These are phyloP conservation scores for Plasmodium malariae DNA, from an alignment of 169 alveolate species.

Conservation along the genomic window DNA sequence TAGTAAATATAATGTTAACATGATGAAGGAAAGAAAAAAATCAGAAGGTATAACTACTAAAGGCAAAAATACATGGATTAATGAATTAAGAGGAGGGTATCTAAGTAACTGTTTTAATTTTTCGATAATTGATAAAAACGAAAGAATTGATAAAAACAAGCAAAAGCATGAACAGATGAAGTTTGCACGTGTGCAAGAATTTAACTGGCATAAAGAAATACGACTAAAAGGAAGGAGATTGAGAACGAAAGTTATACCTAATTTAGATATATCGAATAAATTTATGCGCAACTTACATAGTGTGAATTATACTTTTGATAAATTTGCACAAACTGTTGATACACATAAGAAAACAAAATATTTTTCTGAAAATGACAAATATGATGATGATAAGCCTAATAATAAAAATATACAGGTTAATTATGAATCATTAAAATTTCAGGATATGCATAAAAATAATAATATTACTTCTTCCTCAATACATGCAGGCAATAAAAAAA, in stretches of 20 bases:
- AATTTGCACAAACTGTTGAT: too few species aligned
- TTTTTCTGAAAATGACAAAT: too few species aligned
- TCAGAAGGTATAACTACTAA: background rate
- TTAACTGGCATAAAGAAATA: conserved; percentile 28
- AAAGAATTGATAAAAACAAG: background rate
- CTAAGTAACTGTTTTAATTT: conserved; percentile 38
- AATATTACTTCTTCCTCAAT: too few species aligned
- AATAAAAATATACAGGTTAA: too few species aligned
- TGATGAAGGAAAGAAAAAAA: background rate
- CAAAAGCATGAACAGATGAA: background rate
- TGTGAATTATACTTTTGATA: too few species aligned
- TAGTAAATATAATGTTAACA: background rate
- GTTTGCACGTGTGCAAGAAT: background rate
- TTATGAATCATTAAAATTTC: too few species aligned
- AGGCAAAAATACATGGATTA: conserved; percentile 29
- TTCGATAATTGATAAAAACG: conserved; percentile 20
- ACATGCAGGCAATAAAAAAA: too few species aligned
- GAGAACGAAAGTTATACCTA: conserved; percentile 44
- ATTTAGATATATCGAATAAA: conserved; percentile 13
- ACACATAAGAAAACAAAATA: too few species aligned
- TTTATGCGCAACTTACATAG: too few species aligned
- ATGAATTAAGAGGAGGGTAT: conserved; percentile 54
- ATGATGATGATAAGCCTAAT: too few species aligned
- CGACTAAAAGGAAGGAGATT: conserved; percentile 32
- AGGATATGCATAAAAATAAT: too few species aligned